Evolutionary conservation across 495 filamentous ascomycete genomes (phyloP).

Genomic region (Pseudoneurospora amorphoporcata): DNA sequence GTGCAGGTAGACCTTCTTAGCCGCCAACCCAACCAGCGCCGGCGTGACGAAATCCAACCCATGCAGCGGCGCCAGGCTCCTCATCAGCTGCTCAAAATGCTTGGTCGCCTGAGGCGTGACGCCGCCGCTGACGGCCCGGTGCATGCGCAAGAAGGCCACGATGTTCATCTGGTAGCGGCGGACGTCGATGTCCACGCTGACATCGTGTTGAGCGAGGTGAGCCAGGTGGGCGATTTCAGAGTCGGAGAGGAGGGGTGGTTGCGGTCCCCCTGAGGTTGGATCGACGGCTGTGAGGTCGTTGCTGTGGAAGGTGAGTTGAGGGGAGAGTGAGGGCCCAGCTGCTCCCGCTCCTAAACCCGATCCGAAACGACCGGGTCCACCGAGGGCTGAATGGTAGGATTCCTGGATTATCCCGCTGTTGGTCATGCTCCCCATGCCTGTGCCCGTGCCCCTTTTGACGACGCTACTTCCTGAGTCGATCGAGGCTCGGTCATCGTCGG

Average conservation of each 20-base stretch:
- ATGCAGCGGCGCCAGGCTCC: conserved; percentile 73
- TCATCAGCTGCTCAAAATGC: conserved; percentile 58
- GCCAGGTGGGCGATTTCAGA: conserved; percentile 30
- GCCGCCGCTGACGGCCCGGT: conserved; percentile 71
- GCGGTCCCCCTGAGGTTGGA: not conserved
- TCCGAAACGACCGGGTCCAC: not conserved
- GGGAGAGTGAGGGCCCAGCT: not conserved
- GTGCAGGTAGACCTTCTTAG: conserved; percentile 83
- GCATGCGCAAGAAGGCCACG: conserved; percentile 71
- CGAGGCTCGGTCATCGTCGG: conserved; percentile 21
- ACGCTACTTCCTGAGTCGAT: conserved; percentile 24
- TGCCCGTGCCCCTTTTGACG: conserved; percentile 10
- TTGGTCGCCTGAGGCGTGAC: conserved; percentile 66
- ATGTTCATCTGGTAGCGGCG: conserved; percentile 77
- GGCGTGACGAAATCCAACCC: conserved; percentile 74
- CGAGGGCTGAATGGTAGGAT: not conserved
- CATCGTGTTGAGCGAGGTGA: conserved; percentile 13
- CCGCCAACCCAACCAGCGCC: conserved; percentile 70
- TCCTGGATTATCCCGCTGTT: not conserved
- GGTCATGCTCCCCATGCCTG: not conserved
- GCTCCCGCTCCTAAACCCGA: not conserved
- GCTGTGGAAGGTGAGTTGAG: not conserved
- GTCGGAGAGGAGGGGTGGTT: conserved; percentile 17
- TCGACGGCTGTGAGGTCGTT: not conserved
- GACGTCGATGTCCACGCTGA: conserved; percentile 47